Base-by-base conservation (phyloP, 805 yeast species). In the Starmerella davenportii region DNA sequence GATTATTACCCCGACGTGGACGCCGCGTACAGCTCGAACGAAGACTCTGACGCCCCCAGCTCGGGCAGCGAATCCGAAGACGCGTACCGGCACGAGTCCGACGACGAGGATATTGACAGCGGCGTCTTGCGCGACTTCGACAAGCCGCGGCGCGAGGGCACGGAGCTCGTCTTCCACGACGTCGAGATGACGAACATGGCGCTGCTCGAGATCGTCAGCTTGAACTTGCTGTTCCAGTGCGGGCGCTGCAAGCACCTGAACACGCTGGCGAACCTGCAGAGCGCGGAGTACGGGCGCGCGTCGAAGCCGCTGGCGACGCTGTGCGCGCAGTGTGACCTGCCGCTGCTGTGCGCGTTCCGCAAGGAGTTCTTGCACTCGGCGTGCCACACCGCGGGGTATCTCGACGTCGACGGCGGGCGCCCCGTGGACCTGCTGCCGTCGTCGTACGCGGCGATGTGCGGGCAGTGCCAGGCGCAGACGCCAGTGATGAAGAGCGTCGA, bases 401-500 rank as follows among this genome's bases (percentile, higher is more conserved):
- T 62, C n/a, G 65, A 62, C 36, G 38, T 60, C 11, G 44, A 52
- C n/a, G 60, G 60, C 13, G 63, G 67, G 35, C 41, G 46, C 1
- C 57, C 60, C 2, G 43, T 48, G 4, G 63, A 62, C 36, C 28
- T 61, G 39, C 43, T 61, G 30, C 61, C 64, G 5, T 48, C 61
- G 21, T 37, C 57, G 8, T 60, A 57, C 42, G 37, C 45, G n/a
- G 59, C 58, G 3, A 51, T 62, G 5, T 62, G 67, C 41, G 57
- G 41, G 13, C 41, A 50, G 24, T 62, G 67, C 47, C 50, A 55
- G 30, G 36, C 46, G 28, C 38, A 41, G 19, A 47, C 43, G 24
- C 59, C 60, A 2, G 46, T 58, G 21, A 43, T 50, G 40, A 49
- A 56, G 25, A 50, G 51, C 24, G 50, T 60, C 5, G 57, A 57